Evolutionary conservation across 306 rosid genomes (phyloP), one percentile per base, ranked within the genome.

Genomic region (Purshia tridentata): DNA sequence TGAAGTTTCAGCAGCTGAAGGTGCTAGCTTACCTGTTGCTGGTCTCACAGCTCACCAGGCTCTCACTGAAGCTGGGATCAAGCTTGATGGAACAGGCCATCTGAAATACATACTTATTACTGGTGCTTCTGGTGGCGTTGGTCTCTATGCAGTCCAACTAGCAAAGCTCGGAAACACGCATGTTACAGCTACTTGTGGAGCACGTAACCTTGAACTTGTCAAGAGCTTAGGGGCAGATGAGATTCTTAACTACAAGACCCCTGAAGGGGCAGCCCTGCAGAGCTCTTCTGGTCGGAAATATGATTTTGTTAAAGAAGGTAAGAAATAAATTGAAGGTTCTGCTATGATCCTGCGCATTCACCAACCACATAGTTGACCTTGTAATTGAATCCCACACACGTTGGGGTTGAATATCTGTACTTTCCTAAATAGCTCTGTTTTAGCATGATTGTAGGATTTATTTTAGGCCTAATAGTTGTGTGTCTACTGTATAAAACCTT

Each of bases 151-250:
- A 46, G 86, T 91, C 79, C 92, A 91, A 50, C 84, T 91, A 3
- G 95, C 95, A 20, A 91, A 88, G 75, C 81, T 88, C 0, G 90
- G 90, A 50, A 91, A 85, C 67, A 29, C 76, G 7, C 84, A 86
- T 4, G 88, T 86, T 8, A 91, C 97, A 0, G 97, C 93, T 44
- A 91, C 92, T 41, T 88, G 93, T 29, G 97, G 90, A 0, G 88
- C 90, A 11, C 87, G 91, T 19, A 84, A 91, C 79, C 23, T 87
- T 12, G 87, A 84, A 44, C 53, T 91, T 13, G 92, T 89, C 55
- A 82, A 78, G 85, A 73, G 83, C 81, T 67, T 85, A 66, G 91
- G 95, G 1, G 97, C 92, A 18, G 92, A 91, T 68, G 95, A 87
- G 87, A 87, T 91, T 76, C 83, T 91, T 47, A 95, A 91, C 84